A percentile compares a stretch with the other conserved stretches of the same genome.
Conservation (phyloP, 2,329 filamentous ascomycete species). For the Diaporthe citriasiana region DNA sequence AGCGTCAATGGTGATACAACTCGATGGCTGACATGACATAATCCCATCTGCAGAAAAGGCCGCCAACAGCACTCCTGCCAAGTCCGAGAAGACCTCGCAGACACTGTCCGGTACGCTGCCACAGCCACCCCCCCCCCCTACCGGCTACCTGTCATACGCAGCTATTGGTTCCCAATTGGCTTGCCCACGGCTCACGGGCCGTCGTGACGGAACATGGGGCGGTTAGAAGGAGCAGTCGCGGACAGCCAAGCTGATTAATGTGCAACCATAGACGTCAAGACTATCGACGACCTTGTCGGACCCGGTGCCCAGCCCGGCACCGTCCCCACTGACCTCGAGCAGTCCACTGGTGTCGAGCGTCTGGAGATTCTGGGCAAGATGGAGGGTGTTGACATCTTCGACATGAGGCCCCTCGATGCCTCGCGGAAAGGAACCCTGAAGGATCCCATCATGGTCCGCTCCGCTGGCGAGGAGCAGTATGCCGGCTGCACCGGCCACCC, state of each 20-base stretch:
- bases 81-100: constrained; percentile 36
- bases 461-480: constrained; percentile 96
- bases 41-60: constrained; percentile 35
- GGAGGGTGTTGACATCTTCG: constrained; percentile 97
- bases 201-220: not conserved
- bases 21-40: constrained; percentile 28
- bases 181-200: not conserved
- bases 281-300: constrained; percentile 84
- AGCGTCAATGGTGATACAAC: not conserved
- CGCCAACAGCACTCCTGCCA: constrained; percentile 38
- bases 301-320: constrained; percentile 86
- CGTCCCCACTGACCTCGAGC: constrained; percentile 93
- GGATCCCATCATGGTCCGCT: constrained; percentile 90
- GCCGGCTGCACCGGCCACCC: constrained; percentile 95
- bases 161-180: not conserved
- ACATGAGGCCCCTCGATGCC: constrained; percentile 96
- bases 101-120: constrained; percentile 38
- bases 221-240: not conserved
- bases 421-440: constrained; percentile 90
- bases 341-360: constrained; percentile 97
- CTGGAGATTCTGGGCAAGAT: constrained; percentile 99
- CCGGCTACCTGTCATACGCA: not conserved
- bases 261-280: constrained; percentile 79
- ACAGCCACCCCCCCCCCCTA: not conserved
- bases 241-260: constrained; percentile 42